Conservation (phyloP, 495 filamentous ascomycete genomes). For the Barbatosphaeria neglecta region DNA sequence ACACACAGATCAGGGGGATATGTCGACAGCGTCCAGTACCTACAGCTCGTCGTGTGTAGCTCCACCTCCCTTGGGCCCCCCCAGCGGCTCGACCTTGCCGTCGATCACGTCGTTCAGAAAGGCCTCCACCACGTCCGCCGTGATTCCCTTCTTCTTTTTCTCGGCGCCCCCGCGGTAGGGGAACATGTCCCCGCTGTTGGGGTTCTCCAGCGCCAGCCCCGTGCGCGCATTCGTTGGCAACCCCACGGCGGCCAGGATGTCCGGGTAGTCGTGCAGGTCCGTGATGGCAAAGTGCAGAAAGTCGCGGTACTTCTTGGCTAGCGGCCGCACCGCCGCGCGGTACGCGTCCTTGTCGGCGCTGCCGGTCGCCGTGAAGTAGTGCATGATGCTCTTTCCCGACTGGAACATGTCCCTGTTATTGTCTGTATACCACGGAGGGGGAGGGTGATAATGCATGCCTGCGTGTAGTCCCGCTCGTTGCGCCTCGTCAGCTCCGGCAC, state of each 20-base stretch:
- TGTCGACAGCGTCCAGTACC: too few species aligned
- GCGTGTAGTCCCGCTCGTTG: constrained; percentile 18
- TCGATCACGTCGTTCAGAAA: constrained; percentile 8
- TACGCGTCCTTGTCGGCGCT: constrained; percentile 8
- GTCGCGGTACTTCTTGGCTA: constrained; percentile 23
- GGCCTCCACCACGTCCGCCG: constrained; percentile 5
- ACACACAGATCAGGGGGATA: too few species aligned
- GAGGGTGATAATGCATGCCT: constrained; percentile 4
- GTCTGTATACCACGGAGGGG: neutral
- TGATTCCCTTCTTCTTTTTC: constrained; percentile 2
- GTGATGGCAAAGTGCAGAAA: constrained; percentile 21
- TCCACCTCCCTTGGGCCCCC: neutral
- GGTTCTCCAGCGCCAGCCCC: constrained; percentile 9
- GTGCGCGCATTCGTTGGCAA: constrained; percentile 3
- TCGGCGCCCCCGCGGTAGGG: constrained; percentile 3
- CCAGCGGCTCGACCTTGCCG: constrained; percentile 6
- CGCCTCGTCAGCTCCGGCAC: constrained; percentile 23
- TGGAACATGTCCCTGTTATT: constrained; percentile 1
- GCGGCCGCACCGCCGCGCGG: constrained; percentile 8
- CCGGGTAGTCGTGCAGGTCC: constrained; percentile 19
- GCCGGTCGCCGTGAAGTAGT: constrained; percentile 16
- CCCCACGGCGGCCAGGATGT: constrained; percentile 14
- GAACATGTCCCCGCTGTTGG: constrained; percentile 9
- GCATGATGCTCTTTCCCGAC: constrained; percentile 21
- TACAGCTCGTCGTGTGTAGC: neutral